Conservation (phyloP, 345 rosid genomes). For the Acer negundo region DNA sequence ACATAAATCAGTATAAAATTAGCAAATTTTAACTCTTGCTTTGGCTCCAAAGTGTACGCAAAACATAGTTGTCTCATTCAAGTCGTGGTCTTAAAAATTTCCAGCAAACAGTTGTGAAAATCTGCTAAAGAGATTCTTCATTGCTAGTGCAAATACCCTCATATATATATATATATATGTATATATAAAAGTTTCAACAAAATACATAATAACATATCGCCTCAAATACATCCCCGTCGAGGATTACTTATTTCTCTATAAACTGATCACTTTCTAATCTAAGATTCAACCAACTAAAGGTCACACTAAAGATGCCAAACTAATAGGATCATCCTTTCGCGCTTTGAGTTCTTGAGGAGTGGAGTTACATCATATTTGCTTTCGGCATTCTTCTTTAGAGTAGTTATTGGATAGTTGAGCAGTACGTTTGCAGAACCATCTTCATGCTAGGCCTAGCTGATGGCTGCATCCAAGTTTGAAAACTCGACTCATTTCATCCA, state of each 20-base stretch:
- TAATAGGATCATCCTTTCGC: slow-evolving; percentile 13
- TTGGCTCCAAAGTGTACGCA: not conserved
- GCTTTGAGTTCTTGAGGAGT: too few relatives aligned
- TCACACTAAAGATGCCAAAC: slow-evolving; percentile 11
- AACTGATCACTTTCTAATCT: too few relatives aligned
- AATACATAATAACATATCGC: not conserved
- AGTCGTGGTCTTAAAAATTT: not conserved
- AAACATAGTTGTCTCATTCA: not conserved
- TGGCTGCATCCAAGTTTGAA: slow-evolving; percentile 48
- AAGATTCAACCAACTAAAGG: not conserved
- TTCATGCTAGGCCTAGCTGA: slow-evolving; percentile 63
- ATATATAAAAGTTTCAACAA: not conserved
- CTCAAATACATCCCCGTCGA: not conserved
- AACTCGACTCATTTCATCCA: slow-evolving; percentile 46
- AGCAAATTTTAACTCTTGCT: too few relatives aligned
- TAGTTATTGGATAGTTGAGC: not conserved
- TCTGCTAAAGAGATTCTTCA: not conserved
- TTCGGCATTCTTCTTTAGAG: slow-evolving; percentile 13
- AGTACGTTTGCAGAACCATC: slow-evolving; percentile 44
- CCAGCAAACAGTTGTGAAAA: not conserved
- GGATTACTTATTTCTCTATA: not conserved
- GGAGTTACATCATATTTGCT: too few relatives aligned
- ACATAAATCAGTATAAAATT: not conserved
- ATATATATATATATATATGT: not conserved
- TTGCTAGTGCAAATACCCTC: not conserved